Conservation (phyloP, 345 rosid species). For the Corchorus olitorius region DNA sequence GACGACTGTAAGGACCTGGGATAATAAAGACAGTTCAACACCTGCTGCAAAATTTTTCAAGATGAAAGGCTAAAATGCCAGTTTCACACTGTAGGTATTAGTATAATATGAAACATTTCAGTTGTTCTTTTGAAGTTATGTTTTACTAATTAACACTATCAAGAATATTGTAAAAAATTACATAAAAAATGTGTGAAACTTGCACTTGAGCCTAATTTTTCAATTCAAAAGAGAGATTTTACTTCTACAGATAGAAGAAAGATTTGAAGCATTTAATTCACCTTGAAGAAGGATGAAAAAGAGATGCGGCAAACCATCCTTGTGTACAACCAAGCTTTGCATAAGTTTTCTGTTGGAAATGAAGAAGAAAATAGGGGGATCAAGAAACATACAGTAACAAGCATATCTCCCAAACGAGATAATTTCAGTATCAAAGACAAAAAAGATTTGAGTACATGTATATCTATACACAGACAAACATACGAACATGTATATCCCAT, state of each 20-base stretch:
- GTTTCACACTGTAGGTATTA: background rate
- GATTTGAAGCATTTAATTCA: conserved; percentile 25
- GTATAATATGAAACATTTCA: background rate
- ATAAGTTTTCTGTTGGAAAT: conserved; percentile 61
- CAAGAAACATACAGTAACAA: background rate
- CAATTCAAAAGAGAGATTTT: background rate
- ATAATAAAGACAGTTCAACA: background rate
- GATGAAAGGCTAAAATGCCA: background rate
- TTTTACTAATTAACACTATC: conserved; percentile 7
- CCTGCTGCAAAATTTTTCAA: background rate
- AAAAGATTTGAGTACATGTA: background rate
- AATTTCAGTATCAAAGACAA: background rate
- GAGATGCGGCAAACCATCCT: conserved; percentile 91
- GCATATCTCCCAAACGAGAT: background rate
- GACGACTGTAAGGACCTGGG: background rate
- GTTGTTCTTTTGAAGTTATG: conserved; percentile 9
- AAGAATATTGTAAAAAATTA: conserved; percentile 11
- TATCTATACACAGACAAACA: background rate
- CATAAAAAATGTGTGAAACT: background rate
- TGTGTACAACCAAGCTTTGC: conserved; percentile 90
- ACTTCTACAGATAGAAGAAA: background rate
- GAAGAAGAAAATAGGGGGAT: background rate
- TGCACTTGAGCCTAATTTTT: background rate
- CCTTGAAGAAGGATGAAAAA: conserved; percentile 72
- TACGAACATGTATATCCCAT: background rate